Evolutionary conservation across 306 rosid species (phyloP).

Genomic region (Rosa rugosa): DNA sequence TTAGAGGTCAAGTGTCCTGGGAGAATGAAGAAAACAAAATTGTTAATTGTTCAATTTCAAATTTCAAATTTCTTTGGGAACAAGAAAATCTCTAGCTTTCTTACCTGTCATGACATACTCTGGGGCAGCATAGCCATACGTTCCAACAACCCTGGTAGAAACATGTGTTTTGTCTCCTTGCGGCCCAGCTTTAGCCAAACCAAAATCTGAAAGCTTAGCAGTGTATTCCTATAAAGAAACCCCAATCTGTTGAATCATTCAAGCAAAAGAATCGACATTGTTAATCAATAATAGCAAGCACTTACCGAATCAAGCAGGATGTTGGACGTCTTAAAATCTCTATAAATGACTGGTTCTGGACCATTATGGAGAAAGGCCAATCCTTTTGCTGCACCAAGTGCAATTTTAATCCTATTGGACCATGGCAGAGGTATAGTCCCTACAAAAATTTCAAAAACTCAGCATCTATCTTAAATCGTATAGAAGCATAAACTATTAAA

Average conservation of each 20-base stretch:
- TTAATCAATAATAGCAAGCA: conserved; percentile 10
- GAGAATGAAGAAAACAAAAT: conserved; percentile 25
- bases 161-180: conserved; percentile 98
- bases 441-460: conserved; percentile 47
- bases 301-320: conserved; percentile 93
- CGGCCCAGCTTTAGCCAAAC: conserved; percentile 97
- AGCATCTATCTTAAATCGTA: conserved; percentile 31
- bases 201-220: conserved; percentile 99
- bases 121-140: conserved; percentile 97
- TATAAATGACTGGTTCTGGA: conserved; percentile 88
- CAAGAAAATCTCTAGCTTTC: not conserved
- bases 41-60: conserved; percentile 20
- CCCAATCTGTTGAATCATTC: conserved; percentile 19
- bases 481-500: conserved; percentile 3
- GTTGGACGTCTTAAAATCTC: conserved; percentile 98
- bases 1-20: conserved; percentile 93
- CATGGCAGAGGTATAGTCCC: conserved; percentile 97
- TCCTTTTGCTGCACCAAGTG: conserved; percentile 97
- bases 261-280: not conserved
- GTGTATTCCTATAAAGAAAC: conserved; percentile 65
- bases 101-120: conserved; percentile 98
- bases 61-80: not conserved
- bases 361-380: conserved; percentile 94
- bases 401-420: conserved; percentile 89
- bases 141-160: conserved; percentile 94